phyloP scores from a whole-genome alignment of 768 basidiomycete species.

The Lactarius hengduanensis region DNA sequence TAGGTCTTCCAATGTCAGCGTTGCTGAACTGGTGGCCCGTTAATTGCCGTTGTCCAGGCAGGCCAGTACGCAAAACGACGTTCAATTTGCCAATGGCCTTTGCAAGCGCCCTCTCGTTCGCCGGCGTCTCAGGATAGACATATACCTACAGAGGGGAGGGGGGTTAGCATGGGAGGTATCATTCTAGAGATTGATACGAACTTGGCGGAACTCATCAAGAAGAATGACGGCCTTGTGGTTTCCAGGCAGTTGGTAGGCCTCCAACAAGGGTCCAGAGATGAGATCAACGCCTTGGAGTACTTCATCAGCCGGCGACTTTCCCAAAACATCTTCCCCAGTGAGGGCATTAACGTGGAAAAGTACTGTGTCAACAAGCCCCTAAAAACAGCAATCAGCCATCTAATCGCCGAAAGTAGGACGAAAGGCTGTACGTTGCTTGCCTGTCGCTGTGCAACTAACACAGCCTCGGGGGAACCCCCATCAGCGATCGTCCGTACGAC shows the following conservation, averaged over 20 bases:
- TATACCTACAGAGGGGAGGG: conserved; percentile 45
- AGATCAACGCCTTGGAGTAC: conserved; percentile 59
- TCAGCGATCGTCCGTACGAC: conserved; percentile 50
- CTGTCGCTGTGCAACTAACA: conserved; percentile 58
- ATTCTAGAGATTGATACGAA: conserved; percentile 33
- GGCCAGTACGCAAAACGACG: conserved; percentile 53
- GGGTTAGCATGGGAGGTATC: conserved; percentile 1
- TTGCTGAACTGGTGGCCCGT: conserved; percentile 55
- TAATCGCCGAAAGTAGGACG: neutral
- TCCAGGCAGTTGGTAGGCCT: conserved; percentile 52
- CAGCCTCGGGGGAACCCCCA: conserved; percentile 51
- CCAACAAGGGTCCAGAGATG: conserved; percentile 56
- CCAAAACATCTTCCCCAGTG: conserved; percentile 63
- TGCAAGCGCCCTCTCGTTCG: conserved; percentile 44
- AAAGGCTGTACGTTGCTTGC: conserved; percentile 53
- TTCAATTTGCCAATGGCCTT: conserved; percentile 47
- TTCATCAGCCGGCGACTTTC: conserved; percentile 36
- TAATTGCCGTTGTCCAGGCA: conserved; percentile 45
- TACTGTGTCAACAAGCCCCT: conserved; percentile 69
- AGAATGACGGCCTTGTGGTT: conserved; percentile 55
- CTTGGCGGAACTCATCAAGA: conserved; percentile 77
- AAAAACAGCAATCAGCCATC: conserved; percentile 18
- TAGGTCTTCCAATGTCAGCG: conserved; percentile 43
- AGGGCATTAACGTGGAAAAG: conserved; percentile 74
- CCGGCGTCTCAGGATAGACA: conserved; percentile 62